phyloP scores from a whole-genome alignment of 768 basidiomycete genomes.

The Pholiota molesta region DNA sequence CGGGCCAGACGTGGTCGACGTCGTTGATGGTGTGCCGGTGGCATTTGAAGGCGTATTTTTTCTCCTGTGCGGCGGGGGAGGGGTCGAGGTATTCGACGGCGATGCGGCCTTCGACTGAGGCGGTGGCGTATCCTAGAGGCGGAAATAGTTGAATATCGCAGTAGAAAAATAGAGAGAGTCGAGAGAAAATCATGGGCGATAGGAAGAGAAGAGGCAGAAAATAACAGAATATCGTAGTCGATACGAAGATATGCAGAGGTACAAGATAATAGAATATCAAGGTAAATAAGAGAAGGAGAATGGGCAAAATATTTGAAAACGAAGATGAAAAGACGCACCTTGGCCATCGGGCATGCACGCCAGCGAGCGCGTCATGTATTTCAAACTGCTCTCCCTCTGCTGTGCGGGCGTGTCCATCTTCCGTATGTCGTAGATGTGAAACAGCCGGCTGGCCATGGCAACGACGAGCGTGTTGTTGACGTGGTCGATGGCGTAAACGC shows the following conservation, averaged over 20 bases:
- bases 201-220: too few species aligned
- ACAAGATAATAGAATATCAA: too few species aligned
- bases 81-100: conserved; percentile 97
- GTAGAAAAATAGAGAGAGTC: too few species aligned
- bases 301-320: too few species aligned
- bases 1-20: conserved; percentile 95
- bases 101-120: conserved; percentile 93
- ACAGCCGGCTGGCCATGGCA: conserved; percentile 88
- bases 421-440: conserved; percentile 87
- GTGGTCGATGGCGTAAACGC: conserved; percentile 84
- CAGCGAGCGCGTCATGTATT: conserved; percentile 91
- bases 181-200: too few species aligned
- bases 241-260: too few species aligned
- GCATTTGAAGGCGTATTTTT: conserved; percentile 96
- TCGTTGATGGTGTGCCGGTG: conserved; percentile 90
- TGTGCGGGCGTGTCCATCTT: conserved; percentile 78
- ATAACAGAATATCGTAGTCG: too few species aligned
- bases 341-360: conserved; percentile 93
- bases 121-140: conserved; percentile 81
- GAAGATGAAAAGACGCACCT: conserved; percentile 58
- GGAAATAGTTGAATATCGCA: background rate
- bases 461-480: conserved; percentile 83
- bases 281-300: too few species aligned
- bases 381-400: conserved; percentile 88
- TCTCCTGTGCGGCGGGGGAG: conserved; percentile 71